Evolutionary conservation across 768 basidiomycete species (phyloP), one percentile per base, ranked within the genome.

Genomic region (Filobasidium wieringae): DNA sequence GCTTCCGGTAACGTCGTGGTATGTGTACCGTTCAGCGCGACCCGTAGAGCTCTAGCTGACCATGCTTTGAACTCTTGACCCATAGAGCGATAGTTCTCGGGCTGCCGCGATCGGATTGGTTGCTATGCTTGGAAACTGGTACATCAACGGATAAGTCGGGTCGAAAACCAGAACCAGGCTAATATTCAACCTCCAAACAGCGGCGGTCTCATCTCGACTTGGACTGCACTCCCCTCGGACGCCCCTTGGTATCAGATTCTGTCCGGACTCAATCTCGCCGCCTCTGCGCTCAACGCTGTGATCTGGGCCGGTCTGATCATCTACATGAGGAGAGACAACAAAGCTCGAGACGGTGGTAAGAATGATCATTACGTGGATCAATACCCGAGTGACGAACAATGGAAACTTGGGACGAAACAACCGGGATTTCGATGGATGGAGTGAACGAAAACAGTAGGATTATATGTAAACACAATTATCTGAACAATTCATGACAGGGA

Each of bases 41-140:
- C 14, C 5, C 22, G 14, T 37, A n/a, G 11, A n/a, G 11, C 36
- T 9, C 36, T n/a, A n/a, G n/a, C n/a, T 27, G 11, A 2, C 31
- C 26, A 45, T 57, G 1, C 37, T 29, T 14, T 31, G 27, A 6
- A 9, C 4, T 11, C 51, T 45, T 19, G 4, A 7, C 6, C 55
- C 7, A 26, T 63, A 29, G 62, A 52, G 45, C 2, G 66, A 68
- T 43, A 61, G 65, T 1, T 63, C 55, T 0, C 50, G 68, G 1
- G 60, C 63, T 0, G 53, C 53, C 0, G 63, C 63, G 3, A 55
- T 69, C 24, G 68, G 61, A 1, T 47, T 40, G 12, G 60, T 52
- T 34, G 66, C 66, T n/a, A 54, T 65, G 55, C n/a, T 54, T 4
- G 66, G 69, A 14, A 66, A 57, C 27, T 57, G 43, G 43, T 26